A percentile compares a stretch with the other conserved stretches of the same genome.
Conservation (phyloP, 495 filamentous ascomycete genomes). For the Aspergillus homomorphus region DNA sequence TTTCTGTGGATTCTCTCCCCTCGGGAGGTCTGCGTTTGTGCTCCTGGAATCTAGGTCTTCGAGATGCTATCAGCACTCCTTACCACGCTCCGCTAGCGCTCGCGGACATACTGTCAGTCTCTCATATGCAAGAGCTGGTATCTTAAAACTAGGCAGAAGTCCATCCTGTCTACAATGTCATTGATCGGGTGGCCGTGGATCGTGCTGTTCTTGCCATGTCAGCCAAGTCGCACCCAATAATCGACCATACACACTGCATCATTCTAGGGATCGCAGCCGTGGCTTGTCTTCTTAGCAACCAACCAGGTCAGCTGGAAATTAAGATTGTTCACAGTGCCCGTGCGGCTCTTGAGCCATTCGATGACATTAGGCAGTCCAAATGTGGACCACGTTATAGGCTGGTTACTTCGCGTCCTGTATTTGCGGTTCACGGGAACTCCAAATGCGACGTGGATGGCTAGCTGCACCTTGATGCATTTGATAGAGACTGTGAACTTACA, state of each 20-base stretch:
- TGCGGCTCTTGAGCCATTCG: conserved; percentile 39
- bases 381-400: conserved; percentile 38
- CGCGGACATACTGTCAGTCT: conserved; percentile 32
- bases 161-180: too few relatives aligned
- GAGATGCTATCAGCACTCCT: conserved; percentile 4
- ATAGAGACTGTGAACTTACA: conserved; percentile 46
- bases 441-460: conserved; percentile 48
- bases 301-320: conserved; percentile 30
- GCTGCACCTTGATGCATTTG: conserved; percentile 47
- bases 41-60: conserved; percentile 12
- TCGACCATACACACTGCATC: neutral
- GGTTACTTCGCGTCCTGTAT: conserved; percentile 44
- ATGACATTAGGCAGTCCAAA: conserved; percentile 21
- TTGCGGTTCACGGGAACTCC: conserved; percentile 43
- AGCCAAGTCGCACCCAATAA: too few relatives aligned
- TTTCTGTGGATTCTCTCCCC: neutral
- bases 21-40: conserved; percentile 1
- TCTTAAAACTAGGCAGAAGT: too few relatives aligned
- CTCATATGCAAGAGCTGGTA: conserved; percentile 32
- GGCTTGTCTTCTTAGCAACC: neutral
- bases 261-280: neutral
- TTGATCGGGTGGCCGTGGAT: too few relatives aligned
- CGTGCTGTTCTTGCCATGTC: too few relatives aligned
- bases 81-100: conserved; percentile 13
- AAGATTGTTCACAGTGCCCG: conserved; percentile 40